phyloP scores from a whole-genome alignment of 75 land plant genomes.

The Ceratopteris richardii region DNA sequence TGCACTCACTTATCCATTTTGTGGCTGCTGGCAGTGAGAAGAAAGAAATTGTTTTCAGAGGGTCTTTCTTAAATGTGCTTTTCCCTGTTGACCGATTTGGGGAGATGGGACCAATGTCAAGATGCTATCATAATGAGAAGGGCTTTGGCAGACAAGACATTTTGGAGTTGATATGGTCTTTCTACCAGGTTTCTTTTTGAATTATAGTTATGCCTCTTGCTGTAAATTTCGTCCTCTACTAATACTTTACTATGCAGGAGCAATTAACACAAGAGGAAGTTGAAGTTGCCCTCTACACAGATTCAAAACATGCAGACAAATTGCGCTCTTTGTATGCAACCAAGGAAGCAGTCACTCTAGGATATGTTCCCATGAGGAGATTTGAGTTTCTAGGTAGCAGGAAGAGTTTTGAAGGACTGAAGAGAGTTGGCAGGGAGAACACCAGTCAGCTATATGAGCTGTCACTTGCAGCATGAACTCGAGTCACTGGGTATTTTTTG shows the following conservation, averaged over 20 bases:
- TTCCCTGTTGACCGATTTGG: conserved; percentile 85
- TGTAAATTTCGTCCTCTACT: too few species aligned
- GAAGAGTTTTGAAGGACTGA: conserved; percentile 78
- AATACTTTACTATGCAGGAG: conserved; percentile 39
- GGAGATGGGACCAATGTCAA: conserved; percentile 83
- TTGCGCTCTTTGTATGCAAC: conserved; percentile 60
- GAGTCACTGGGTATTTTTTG: too few species aligned
- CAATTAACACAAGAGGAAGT: conserved; percentile 65
- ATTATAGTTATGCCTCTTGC: background rate
- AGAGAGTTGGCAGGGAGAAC: conserved; percentile 68
- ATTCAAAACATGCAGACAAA: conserved; percentile 84
- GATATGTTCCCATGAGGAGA: conserved; percentile 45
- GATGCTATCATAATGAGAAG: conserved; percentile 61
- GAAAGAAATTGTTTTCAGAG: conserved; percentile 58
- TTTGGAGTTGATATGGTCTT: conserved; percentile 62
- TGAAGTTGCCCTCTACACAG: conserved; percentile 79
- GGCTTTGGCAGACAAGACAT: conserved; percentile 82
- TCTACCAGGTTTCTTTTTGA: conserved; percentile 68
- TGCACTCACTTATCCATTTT: background rate
- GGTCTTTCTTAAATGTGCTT: conserved; percentile 66
- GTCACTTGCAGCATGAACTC: conserved; percentile 59
- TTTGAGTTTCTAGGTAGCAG: conserved; percentile 79
- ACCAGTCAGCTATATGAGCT: conserved; percentile 75
- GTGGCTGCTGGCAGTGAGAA: conserved; percentile 59
- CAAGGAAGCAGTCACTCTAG: conserved; percentile 38